Conservation (phyloP, 306 rosid species). For the Clitoria ternatea region DNA sequence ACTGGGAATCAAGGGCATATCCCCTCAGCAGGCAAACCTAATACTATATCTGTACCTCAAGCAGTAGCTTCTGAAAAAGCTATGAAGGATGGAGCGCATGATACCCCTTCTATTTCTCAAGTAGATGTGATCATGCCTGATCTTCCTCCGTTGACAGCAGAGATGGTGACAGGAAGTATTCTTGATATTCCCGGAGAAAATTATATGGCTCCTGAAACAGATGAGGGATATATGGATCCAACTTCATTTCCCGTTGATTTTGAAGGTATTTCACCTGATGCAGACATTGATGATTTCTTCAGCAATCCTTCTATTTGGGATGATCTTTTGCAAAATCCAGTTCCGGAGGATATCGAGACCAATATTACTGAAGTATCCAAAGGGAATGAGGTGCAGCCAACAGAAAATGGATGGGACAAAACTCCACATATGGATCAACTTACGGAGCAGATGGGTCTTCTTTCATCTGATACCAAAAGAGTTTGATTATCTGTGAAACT, state of each 20-base stretch:
- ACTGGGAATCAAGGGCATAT: conserved; percentile 30
- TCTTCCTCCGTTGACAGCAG: conserved; percentile 51
- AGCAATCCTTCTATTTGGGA: conserved; percentile 60
- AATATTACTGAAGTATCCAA: conserved; percentile 35
- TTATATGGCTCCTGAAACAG: conserved; percentile 44
- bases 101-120: conserved; percentile 41
- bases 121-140: conserved; percentile 61
- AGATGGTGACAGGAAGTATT: conserved; percentile 44
- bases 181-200: conserved; percentile 45
- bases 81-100: conserved; percentile 38
- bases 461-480: conserved; percentile 57
- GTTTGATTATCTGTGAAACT: conserved; percentile 42
- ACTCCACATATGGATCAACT: conserved; percentile 64
- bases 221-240: conserved; percentile 47
- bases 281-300: conserved; percentile 70
- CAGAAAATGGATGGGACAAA: conserved; percentile 66
- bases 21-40: conserved; percentile 42
- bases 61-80: conserved; percentile 45
- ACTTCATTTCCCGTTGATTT: conserved; percentile 51
- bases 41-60: conserved; percentile 45
- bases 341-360: conserved; percentile 49
- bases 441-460: conserved; percentile 88
- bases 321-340: conserved; percentile 49
- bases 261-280: conserved; percentile 47
- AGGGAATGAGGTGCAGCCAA: conserved; percentile 49